These are phyloP conservation scores for Cichorium intybus DNA, from an alignment of 140 eudicot genomes.

Conservation along the genomic window DNA sequence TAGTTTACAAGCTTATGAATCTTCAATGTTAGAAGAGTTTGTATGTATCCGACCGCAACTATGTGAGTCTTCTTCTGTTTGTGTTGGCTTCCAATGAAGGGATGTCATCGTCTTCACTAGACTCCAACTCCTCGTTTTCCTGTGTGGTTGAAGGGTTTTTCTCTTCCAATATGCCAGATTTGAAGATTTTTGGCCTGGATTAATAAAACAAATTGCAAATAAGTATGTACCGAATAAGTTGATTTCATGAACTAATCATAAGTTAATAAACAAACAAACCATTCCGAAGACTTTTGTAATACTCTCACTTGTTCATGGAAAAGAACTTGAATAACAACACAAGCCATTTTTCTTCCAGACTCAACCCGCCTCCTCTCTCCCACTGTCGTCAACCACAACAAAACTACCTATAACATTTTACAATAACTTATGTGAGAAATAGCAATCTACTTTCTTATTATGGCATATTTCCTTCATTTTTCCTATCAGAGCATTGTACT, in stretches of 20 bases:
- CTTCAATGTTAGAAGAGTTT: conserved; percentile 45
- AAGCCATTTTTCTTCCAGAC: conserved; percentile 73
- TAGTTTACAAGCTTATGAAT: conserved; percentile 16
- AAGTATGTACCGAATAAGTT: not conserved
- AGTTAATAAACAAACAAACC: conserved; percentile 34
- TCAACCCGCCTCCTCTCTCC: conserved; percentile 75
- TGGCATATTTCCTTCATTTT: too few relatives aligned
- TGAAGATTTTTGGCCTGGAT: conserved; percentile 75
- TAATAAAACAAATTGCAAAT: not conserved
- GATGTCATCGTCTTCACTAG: conserved; percentile 72
- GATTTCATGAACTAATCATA: not conserved
- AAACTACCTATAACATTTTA: conserved; percentile 54
- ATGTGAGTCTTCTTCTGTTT: conserved; percentile 49
- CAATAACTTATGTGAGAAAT: too few relatives aligned
- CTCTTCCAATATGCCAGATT: conserved; percentile 22
- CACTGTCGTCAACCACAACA: conserved; percentile 87
- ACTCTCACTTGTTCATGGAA: conserved; percentile 65
- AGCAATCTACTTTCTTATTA: too few relatives aligned
- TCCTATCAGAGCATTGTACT: too few relatives aligned
- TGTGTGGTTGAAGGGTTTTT: conserved; percentile 5
- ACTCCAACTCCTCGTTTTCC: conserved; percentile 41
- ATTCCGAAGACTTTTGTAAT: conserved; percentile 60
- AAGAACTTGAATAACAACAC: conserved; percentile 75
- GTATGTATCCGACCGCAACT: conserved; percentile 34
- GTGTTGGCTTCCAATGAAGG: conserved; percentile 80